Conservation (phyloP, 495 filamentous ascomycete genomes). For the Lasiosphaeria miniovina region DNA sequence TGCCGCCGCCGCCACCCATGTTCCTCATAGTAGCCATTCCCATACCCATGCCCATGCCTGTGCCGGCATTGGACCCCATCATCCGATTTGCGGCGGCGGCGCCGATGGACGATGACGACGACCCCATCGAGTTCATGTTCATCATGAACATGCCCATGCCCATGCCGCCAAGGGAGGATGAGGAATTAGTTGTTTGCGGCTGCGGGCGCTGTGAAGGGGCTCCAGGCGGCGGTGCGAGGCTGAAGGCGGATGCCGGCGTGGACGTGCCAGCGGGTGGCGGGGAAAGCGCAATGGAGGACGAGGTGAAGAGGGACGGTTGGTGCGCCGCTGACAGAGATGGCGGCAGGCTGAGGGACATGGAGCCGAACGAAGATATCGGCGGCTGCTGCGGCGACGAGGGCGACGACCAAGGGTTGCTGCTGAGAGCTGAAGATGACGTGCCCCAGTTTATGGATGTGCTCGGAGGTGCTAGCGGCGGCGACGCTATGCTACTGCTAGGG, state of each 20-base stretch:
- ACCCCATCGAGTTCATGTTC: not conserved
- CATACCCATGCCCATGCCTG: slow-evolving; percentile 8
- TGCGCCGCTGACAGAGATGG: not conserved
- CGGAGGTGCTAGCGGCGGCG: slow-evolving; percentile 16
- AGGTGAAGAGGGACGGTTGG: slow-evolving; percentile 18
- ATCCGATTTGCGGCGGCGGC: not conserved
- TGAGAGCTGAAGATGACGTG: slow-evolving; percentile 1
- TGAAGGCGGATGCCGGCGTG: slow-evolving; percentile 30
- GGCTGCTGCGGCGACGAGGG: slow-evolving; percentile 22
- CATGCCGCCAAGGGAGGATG: slow-evolving; percentile 15
- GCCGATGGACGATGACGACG: not conserved
- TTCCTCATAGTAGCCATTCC: slow-evolving; percentile 20
- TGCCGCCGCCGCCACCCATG: slow-evolving; percentile 15
- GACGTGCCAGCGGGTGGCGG: slow-evolving; percentile 36
- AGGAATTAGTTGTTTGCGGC: slow-evolving; percentile 5
- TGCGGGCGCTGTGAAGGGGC: slow-evolving; percentile 13
- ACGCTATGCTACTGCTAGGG: slow-evolving; percentile 10
- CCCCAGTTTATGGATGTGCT: slow-evolving; percentile 30
- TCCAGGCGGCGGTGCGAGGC: slow-evolving; percentile 40
- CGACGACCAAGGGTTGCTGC: slow-evolving; percentile 37
- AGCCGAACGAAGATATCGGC: slow-evolving; percentile 21
- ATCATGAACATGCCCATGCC: slow-evolving; percentile 7
- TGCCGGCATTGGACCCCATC: not conserved
- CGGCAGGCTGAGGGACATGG: slow-evolving; percentile 37
- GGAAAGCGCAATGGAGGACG: slow-evolving; percentile 46